Base-by-base conservation (phyloP, 805 yeast species). In the Kazachstania psychrophila region DNA sequence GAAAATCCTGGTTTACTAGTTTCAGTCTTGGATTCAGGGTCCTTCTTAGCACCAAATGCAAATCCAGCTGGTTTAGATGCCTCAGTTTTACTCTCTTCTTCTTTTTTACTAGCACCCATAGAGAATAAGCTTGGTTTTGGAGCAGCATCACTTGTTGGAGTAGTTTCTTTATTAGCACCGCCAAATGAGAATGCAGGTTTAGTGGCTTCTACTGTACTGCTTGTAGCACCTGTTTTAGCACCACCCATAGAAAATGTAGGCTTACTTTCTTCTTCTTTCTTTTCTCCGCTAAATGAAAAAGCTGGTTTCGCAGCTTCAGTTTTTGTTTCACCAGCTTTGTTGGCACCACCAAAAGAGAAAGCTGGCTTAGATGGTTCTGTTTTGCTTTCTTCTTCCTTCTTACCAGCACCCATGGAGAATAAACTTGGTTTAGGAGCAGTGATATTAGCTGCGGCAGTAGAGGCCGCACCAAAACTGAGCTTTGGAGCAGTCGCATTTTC, bases 101-200 rank as follows among this genome's bases (percentile, higher is more conserved):
- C 14, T 15, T 23, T 22, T 6, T 33, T 17, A 23, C 16, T 23
- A 11, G 28, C 29, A 11, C 54, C 10, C 4, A 31, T n/a, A n/a
- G n/a, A n/a, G n/a, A n/a, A 34, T 26, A 49, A 48, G 5, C 52
- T 35, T 7, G 51, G 42, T 17, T 47, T 45, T 10, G 25, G 11
- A 22, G 35, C 18, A 2, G 15, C 33, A 19, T 28, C 33, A 14
- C 23, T 17, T 10, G 17, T 14, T 24, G 32, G 38, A 19, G 23
- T 18, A 27, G 32, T 29, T 19, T 34, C 33, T 4, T 24, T 30
- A 18, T 23, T 23, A 7, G 35, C 28, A 16, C 31, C 32, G 4
- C 48, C 52, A 37, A 51, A 56, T 6, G 54, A 33, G 33, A 52
- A 50, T 5, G 54, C 40, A 9, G 54, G 43, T 15, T 49, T 46